Evolutionary conservation across 1,284 basidiomycete genomes (phyloP).

Genomic region (Trichosporon coremiiforme): DNA sequence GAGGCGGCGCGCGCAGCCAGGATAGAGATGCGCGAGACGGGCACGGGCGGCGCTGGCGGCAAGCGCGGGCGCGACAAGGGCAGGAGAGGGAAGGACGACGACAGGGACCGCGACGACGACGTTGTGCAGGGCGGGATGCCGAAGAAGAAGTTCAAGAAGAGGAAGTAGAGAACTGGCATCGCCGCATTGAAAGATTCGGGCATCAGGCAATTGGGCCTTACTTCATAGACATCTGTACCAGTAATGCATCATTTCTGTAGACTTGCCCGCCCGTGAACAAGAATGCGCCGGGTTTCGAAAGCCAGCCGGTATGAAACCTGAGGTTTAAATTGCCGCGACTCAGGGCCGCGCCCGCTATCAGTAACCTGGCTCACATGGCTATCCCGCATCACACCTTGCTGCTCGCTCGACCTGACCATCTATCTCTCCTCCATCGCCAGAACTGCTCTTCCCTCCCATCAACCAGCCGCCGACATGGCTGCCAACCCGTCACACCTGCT

Average conservation of each 20-base stretch:
- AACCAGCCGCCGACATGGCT: conserved; percentile 16
- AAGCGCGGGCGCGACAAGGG: conserved; percentile 63
- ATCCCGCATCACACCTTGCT: not conserved
- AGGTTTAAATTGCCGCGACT: conserved; percentile 17
- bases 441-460: not conserved
- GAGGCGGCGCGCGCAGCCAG: conserved; percentile 84
- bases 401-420: not conserved
- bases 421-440: not conserved
- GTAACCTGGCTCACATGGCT: not conserved
- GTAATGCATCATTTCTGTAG: not conserved
- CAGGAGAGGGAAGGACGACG: conserved; percentile 66
- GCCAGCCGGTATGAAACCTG: not conserved
- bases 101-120: conserved; percentile 86
- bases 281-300: not conserved
- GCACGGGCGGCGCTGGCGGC: conserved; percentile 56
- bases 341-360: not conserved
- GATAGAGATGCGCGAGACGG: conserved; percentile 64
- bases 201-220: not conserved
- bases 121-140: conserved; percentile 59
- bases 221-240: conserved; percentile 12
- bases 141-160: conserved; percentile 51
- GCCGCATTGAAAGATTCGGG: conserved; percentile 1
- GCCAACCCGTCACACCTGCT: conserved; percentile 53
- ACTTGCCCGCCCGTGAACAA: not conserved
- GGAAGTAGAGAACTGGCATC: conserved; percentile 1